A percentile compares a stretch with the other conserved stretches of the same genome.
phyloP scores from a whole-genome alignment of 495 filamentous ascomycete genomes.

The Letharia lupina region DNA sequence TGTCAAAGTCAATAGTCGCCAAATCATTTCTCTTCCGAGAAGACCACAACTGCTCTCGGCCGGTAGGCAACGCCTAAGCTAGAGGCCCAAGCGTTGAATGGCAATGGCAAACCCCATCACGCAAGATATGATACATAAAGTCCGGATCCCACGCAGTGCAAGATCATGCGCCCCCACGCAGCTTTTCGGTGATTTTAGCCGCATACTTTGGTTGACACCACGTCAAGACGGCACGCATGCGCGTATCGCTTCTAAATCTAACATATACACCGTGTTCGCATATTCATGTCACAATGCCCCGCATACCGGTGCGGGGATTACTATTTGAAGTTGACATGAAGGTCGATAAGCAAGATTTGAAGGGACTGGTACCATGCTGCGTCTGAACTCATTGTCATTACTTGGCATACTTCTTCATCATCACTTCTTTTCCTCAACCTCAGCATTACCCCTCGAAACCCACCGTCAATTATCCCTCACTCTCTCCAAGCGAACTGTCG shows the following conservation, averaged over 20 bases:
- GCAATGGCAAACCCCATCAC: not conserved
- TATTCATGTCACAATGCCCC: not conserved
- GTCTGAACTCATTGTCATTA: not conserved
- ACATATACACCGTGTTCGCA: not conserved
- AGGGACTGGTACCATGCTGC: not conserved
- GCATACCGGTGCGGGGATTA: not conserved
- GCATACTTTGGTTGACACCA: not conserved
- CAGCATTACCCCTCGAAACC: not conserved
- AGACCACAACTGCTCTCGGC: not conserved
- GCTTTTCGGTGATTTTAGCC: not conserved
- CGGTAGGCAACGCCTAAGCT: not conserved
- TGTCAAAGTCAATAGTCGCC: slow-evolving; percentile 1
- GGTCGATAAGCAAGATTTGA: not conserved
- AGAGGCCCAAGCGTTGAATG: not conserved
- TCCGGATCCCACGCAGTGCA: not conserved
- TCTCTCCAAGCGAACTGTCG: not conserved
- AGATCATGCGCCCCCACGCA: not conserved
- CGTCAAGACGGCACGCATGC: not conserved
- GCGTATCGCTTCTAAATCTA: not conserved
- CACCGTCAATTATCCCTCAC: not conserved
- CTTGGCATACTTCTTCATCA: not conserved
- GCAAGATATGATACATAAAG: not conserved
- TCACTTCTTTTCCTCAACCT: not conserved
- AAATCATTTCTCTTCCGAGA: not conserved
- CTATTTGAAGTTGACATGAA: not conserved